Evolutionary conservation across 257 asterid species (phyloP).

Genomic region (Gentiana dahurica): DNA sequence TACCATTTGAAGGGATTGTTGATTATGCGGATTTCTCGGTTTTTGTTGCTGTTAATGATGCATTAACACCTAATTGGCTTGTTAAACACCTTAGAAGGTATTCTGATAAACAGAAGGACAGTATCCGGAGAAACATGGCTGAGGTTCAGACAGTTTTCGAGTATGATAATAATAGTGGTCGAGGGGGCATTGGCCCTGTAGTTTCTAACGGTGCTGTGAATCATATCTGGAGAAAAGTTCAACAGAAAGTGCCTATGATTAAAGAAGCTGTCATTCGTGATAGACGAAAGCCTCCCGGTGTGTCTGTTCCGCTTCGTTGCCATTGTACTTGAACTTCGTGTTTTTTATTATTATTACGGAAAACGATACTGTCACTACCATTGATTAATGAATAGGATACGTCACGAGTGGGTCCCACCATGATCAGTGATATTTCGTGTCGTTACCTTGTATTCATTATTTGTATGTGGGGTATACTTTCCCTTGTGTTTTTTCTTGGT

Average conservation of each 20-base stretch:
- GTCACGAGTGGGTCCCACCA: no score
- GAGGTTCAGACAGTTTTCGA: slow-evolving; percentile 46
- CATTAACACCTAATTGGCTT: slow-evolving; percentile 71
- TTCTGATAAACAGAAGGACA: slow-evolving; percentile 51
- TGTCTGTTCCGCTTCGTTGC: slow-evolving; percentile 65
- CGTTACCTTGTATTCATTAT: no score
- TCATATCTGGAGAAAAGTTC: slow-evolving; percentile 76
- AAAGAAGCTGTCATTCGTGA: slow-evolving; percentile 72
- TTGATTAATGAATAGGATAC: no score
- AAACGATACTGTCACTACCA: no score
- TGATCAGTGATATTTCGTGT: no score
- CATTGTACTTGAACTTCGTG: slow-evolving; percentile 50
- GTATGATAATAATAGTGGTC: slow-evolving; percentile 44
- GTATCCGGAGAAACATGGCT: slow-evolving; percentile 45
- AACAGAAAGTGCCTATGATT: slow-evolving; percentile 59
- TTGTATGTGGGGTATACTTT: no score
- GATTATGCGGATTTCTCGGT: slow-evolving; percentile 72
- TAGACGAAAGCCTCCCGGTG: slow-evolving; percentile 76
- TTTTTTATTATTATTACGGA: no score
- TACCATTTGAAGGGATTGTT: slow-evolving; percentile 85
- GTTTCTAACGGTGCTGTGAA: slow-evolving; percentile 66
- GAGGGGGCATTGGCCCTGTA: slow-evolving; percentile 66
- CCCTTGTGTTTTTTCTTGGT: no score
- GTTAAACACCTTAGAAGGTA: slow-evolving; percentile 50
- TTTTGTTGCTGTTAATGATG: slow-evolving; percentile 74